Conservation (phyloP, 495 filamentous ascomycete genomes). For the Chaetomium cochliodes region DNA sequence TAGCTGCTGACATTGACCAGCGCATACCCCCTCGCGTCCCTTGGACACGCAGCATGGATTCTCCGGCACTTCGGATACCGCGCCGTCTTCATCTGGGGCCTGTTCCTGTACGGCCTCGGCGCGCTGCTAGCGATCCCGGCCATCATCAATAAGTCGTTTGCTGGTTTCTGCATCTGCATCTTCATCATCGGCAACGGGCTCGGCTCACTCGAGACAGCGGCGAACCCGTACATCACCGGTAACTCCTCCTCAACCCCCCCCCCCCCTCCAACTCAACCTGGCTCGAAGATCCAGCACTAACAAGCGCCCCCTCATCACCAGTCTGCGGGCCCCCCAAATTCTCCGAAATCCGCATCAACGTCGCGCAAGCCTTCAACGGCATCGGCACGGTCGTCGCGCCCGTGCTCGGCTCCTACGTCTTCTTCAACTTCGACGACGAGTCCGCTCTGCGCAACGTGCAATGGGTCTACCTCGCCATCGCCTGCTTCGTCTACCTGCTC, state of each 20-base stretch:
- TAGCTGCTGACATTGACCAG: conserved; percentile 25
- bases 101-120: conserved; percentile 44
- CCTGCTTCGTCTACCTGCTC: conserved; percentile 64
- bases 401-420: conserved; percentile 63
- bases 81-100: conserved; percentile 55
- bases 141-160: conserved; percentile 58
- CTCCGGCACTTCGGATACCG: conserved; percentile 62
- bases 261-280: too few species aligned
- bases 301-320: not conserved
- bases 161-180: conserved; percentile 66
- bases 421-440: conserved; percentile 59
- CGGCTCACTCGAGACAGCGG: conserved; percentile 66
- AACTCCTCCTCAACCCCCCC: not conserved
- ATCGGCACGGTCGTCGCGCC: conserved; percentile 63
- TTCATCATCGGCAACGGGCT: conserved; percentile 70
- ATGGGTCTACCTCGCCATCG: conserved; percentile 74
- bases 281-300: not conserved
- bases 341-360: conserved; percentile 67
- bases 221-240: conserved; percentile 50
- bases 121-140: conserved; percentile 54
- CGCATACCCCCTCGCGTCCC: conserved; percentile 55
- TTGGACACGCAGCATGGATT: conserved; percentile 59
- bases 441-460: conserved; percentile 60
- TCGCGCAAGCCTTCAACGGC: conserved; percentile 67
- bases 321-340: conserved; percentile 66